Percentiles rank a stretch among this genome's conserved stretches.
phyloP scores from a whole-genome alignment of 2,329 filamentous ascomycete genomes.

The Mycogone perniciosa region DNA sequence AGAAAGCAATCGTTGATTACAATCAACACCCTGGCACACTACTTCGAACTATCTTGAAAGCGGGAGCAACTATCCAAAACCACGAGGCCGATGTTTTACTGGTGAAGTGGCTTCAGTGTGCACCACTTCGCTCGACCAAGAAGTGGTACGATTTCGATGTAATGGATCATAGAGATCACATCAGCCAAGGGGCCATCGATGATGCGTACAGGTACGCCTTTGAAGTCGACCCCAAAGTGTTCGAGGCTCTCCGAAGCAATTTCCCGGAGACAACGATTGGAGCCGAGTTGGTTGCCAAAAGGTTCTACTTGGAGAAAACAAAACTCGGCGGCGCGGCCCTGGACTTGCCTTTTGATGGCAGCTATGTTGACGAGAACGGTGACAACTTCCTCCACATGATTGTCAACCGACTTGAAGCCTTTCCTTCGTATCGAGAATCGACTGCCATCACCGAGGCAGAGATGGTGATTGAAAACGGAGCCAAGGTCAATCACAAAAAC shows the following conservation, averaged over 20 bases:
- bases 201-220: not conserved
- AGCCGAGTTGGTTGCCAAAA: not conserved
- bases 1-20: not conserved
- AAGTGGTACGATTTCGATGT: not conserved
- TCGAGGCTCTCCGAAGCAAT: not conserved
- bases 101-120: not conserved
- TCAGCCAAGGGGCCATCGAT: not conserved
- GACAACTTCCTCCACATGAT: constrained; percentile 9
- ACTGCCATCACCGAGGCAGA: not conserved
- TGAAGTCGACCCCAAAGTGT: not conserved
- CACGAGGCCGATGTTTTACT: constrained; percentile 5
- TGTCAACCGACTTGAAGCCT: not conserved
- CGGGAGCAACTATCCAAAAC: not conserved
- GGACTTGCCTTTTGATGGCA: not conserved
- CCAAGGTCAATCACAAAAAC: not conserved
- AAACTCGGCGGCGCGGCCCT: not conserved
- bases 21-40: not conserved
- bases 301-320: not conserved
- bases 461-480: not conserved
- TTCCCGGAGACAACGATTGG: not conserved
- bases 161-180: not conserved
- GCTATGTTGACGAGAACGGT: not conserved
- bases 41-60: not conserved
- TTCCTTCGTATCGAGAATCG: not conserved
- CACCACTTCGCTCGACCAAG: not conserved